Evolutionary conservation across 257 asterid species (phyloP), one percentile per base, ranked within the genome.

Genomic region (Solanum rostratum): DNA sequence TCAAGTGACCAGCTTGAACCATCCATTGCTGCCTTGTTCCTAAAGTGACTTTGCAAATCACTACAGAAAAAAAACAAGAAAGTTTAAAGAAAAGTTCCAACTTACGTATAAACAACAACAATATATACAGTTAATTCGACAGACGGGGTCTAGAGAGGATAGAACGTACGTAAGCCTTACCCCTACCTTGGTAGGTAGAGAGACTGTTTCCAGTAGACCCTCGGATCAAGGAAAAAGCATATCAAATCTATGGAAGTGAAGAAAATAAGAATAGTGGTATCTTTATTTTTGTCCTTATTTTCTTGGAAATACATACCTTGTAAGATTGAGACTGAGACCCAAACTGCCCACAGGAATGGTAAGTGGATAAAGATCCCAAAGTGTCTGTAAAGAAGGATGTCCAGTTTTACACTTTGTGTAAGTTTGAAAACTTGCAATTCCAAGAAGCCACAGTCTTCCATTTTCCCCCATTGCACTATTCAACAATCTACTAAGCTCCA

Each of bases 301-400:
- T 3, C 14, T 69, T 19, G 4, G 49, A 27, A 15, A 2, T 22
- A 41, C 13, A 9, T 90, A 93, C 97, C 96, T 89, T 68, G 93
- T 85, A 68, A 91, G 95, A 85, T 90, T 92, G 73, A 95, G 97
- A 68, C 91, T 88, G 52, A 95, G 98, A 37, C 92, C 90, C 81
- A 94, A 89, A 84, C 86, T 90, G 33, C 90, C 87, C 74, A 63
- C 88, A 45, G 98, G 93, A 68, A 93, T 76, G 7, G 90, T 89
- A 83, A 93, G 93, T 76, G 98, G 97, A 74, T 92, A 88, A 79
- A 95, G 96, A 52, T 91, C 89, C 98, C 99, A 95, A 62, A 95
- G 94, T 18, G 92, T 90, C 86, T 95, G 95, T 2, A 94, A 76
- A 82, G 97, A 93, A 87, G 97, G 99, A 66, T 92, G 90, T 1